A percentile compares a stretch with the other conserved stretches of the same genome.
Conservation (phyloP, 129 eudicot genomes). For the Pseudognaphalium luteoalbum region DNA sequence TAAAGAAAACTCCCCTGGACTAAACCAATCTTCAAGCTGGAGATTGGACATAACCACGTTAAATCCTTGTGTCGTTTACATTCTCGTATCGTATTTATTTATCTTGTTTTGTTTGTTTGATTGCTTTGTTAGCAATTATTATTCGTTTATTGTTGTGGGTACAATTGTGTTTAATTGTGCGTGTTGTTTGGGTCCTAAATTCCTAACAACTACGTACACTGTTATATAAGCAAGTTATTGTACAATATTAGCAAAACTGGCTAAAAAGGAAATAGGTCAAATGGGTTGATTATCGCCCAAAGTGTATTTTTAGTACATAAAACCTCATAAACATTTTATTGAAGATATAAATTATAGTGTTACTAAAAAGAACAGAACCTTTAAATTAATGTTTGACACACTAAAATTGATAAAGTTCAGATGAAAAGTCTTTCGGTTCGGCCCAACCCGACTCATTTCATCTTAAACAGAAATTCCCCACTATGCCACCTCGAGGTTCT, state of each 20-base stretch:
- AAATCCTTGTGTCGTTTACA: too few relatives aligned
- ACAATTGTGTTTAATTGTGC: too few relatives aligned
- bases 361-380: neutral
- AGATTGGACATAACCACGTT: too few relatives aligned
- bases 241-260: neutral
- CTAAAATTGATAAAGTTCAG: neutral
- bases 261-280: neutral
- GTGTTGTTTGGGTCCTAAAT: too few relatives aligned
- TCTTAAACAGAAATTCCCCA: neutral
- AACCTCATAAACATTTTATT: neutral
- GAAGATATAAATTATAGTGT: too few relatives aligned
- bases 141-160: too few relatives aligned
- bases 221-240: slow-evolving; percentile 23
- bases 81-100: too few relatives aligned
- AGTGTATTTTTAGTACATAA: neutral
- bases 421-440: neutral
- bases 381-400: neutral
- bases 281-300: neutral
- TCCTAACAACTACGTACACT: too few relatives aligned
- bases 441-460: neutral
- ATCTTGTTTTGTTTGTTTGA: too few relatives aligned
- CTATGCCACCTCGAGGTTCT: neutral
- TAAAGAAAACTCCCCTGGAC: too few relatives aligned
- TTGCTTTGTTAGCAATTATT: too few relatives aligned
- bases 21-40: too few relatives aligned